Conservation (phyloP, 768 basidiomycete genomes). For the Rhodosporidiobolus sp. region DNA sequence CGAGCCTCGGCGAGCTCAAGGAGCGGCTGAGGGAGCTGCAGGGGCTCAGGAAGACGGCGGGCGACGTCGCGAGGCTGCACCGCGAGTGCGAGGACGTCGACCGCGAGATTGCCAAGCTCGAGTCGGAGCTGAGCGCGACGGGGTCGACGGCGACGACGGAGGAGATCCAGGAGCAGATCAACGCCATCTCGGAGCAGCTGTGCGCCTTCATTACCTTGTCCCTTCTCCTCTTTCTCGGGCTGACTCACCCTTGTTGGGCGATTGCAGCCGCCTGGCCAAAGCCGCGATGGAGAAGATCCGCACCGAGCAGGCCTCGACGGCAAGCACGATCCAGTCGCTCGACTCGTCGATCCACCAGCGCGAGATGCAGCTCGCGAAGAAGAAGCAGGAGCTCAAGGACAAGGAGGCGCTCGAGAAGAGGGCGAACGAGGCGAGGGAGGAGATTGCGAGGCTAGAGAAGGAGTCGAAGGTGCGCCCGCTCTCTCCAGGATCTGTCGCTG, state of each 20-base stretch:
- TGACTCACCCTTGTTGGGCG: conserved; percentile 64
- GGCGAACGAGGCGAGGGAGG: conserved; percentile 50
- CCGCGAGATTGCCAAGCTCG: conserved; percentile 62
- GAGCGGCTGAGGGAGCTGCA: conserved; percentile 53
- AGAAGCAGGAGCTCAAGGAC: conserved; percentile 39
- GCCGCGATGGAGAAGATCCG: conserved; percentile 30
- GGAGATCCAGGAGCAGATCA: conserved; percentile 77
- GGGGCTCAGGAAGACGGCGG: conserved; percentile 62
- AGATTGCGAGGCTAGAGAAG: conserved; percentile 64
- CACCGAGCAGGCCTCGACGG: conserved; percentile 23
- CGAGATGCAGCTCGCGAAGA: conserved; percentile 34
- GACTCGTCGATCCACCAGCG: conserved; percentile 26
- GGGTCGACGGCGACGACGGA: conserved; percentile 79
- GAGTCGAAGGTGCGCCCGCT: conserved; percentile 59
- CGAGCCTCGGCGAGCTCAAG: conserved; percentile 26
- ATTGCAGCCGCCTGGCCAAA: conserved; percentile 53
- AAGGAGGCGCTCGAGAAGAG: conserved; percentile 37
- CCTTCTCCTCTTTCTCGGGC: conserved; percentile 51
- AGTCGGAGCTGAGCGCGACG: conserved; percentile 64
- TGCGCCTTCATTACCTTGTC: conserved; percentile 50
- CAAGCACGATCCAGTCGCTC: conserved; percentile 14
- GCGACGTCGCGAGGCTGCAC: conserved; percentile 60
- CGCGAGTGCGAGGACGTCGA: conserved; percentile 53
- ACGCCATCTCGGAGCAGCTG: conserved; percentile 63
- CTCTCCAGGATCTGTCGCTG: background rate